These are phyloP conservation scores for Chaetomium fimeti DNA, from an alignment of 495 filamentous ascomycete genomes.

Conservation along the genomic window DNA sequence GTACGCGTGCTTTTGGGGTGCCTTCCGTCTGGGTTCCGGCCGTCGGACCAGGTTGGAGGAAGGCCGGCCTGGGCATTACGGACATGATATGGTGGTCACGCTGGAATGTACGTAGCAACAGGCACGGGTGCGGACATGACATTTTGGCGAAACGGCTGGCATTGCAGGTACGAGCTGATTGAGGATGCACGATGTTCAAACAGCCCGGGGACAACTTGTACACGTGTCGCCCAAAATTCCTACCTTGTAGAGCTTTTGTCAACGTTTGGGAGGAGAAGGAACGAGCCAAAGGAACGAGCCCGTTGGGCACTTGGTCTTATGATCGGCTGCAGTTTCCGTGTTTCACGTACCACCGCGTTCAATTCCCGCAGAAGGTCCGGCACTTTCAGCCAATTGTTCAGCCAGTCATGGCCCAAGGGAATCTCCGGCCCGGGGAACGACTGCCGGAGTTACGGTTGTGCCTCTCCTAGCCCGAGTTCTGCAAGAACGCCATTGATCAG, in stretches of 20 bases:
- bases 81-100: constrained; percentile 29
- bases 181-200: no score
- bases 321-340: background rate
- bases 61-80: constrained; percentile 41
- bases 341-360: no score
- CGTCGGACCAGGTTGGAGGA: constrained; percentile 51
- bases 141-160: constrained; percentile 11
- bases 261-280: no score
- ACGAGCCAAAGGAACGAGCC: background rate
- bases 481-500: background rate
- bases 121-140: background rate
- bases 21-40: constrained; percentile 20
- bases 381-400: no score
- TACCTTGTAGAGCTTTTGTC: background rate
- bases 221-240: background rate
- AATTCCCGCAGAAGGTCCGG: no score
- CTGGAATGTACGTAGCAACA: background rate
- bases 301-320: background rate
- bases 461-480: background rate
- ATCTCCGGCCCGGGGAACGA: background rate
- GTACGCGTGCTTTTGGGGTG: background rate
- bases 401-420: background rate
- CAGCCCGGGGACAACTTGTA: no score
- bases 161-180: background rate
- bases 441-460: background rate